Conservation (phyloP, 2,329 filamentous ascomycete species). For the Fusarium papillatum region DNA sequence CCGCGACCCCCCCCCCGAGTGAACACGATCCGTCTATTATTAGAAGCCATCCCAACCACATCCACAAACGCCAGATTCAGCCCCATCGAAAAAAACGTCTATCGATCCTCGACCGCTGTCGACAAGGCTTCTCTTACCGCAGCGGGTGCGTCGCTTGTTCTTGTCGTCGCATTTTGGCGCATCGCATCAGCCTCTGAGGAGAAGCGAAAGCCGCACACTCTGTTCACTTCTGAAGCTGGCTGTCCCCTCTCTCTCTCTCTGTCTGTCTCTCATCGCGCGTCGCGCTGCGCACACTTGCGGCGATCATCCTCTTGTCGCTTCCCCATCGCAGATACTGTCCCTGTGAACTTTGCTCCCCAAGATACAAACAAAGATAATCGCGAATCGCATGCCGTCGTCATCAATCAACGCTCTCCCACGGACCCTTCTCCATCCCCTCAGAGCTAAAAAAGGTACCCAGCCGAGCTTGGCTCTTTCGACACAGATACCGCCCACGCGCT, state of each 20-base stretch:
- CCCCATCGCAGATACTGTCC: constrained; percentile 14
- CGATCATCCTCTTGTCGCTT: background rate
- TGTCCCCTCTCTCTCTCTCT: background rate
- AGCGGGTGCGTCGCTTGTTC: background rate
- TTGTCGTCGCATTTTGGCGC: constrained; percentile 7
- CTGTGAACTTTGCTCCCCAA: constrained; percentile 13
- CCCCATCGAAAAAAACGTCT: constrained; percentile 40
- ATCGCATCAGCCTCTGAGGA: background rate
- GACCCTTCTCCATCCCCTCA: constrained; percentile 24
- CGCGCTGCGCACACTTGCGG: constrained; percentile 27
- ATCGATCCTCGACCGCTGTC: constrained; percentile 34
- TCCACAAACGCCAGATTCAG: constrained; percentile 46
- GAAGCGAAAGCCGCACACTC: constrained; percentile 17
- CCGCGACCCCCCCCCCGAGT: constrained; percentile 35
- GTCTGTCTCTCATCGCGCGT: constrained; percentile 20
- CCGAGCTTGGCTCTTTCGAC: constrained; percentile 22
- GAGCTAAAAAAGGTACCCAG: constrained; percentile 28
- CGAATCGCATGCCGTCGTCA: constrained; percentile 30
- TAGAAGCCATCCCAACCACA: constrained; percentile 45
- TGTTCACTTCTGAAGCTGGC: background rate
- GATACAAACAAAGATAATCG: constrained; percentile 14
- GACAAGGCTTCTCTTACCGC: background rate
- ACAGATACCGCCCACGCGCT: constrained; percentile 32
- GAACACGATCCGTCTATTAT: constrained; percentile 50
- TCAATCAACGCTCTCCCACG: constrained; percentile 13